Evolutionary conservation across 2,329 filamentous ascomycete genomes (phyloP).

Genomic region (Xylariaceae sp.): DNA sequence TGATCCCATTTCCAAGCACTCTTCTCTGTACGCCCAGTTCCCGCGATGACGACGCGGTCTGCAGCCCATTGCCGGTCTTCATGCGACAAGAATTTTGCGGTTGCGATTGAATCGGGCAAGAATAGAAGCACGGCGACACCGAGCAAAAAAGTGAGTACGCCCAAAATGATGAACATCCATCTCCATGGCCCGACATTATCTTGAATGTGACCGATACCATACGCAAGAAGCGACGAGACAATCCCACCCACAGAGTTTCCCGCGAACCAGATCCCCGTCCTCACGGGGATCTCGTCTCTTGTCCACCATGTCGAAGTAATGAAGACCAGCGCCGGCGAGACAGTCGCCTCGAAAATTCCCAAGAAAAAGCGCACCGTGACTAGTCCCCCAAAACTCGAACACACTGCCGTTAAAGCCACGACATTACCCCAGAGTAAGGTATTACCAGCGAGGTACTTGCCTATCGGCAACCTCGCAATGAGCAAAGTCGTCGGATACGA

Average conservation of each 20-base stretch:
- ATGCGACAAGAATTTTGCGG: slow-evolving; percentile 55
- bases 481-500: slow-evolving; percentile 50
- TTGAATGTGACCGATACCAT: slow-evolving; percentile 53
- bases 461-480: slow-evolving; percentile 45
- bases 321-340: slow-evolving; percentile 55
- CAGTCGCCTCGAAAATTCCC: slow-evolving; percentile 53
- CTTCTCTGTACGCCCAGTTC: slow-evolving; percentile 51
- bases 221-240: slow-evolving; percentile 50
- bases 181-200: slow-evolving; percentile 49
- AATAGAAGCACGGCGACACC: slow-evolving; percentile 45
- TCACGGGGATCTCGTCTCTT: slow-evolving; percentile 52
- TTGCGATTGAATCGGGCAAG: slow-evolving; percentile 53
- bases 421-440: slow-evolving; percentile 50
- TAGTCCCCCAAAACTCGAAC: slow-evolving; percentile 47
- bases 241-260: slow-evolving; percentile 50
- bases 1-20: slow-evolving; percentile 51
- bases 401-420: slow-evolving; percentile 45
- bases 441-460: slow-evolving; percentile 46
- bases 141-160: slow-evolving; percentile 50
- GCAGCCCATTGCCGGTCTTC: slow-evolving; percentile 50
- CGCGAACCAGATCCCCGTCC: slow-evolving; percentile 56
- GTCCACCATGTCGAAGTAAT: slow-evolving; percentile 57
- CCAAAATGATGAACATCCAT: slow-evolving; percentile 58
- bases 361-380: slow-evolving; percentile 52
- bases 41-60: slow-evolving; percentile 46